phyloP scores from a whole-genome alignment of 768 basidiomycete species.

The Tulasnella sp. region DNA sequence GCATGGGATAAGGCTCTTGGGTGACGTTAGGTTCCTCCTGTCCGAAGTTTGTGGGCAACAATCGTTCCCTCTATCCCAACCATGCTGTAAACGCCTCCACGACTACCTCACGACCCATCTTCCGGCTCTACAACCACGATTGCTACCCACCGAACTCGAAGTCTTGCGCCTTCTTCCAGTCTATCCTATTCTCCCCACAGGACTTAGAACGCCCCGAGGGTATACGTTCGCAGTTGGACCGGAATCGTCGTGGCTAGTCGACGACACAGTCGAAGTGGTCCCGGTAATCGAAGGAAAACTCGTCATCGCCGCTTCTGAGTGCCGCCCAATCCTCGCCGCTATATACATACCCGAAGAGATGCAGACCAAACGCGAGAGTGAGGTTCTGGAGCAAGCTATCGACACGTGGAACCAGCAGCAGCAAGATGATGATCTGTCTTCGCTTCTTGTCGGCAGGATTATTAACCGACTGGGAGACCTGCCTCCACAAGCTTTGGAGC shows the following conservation, averaged over 20 bases:
- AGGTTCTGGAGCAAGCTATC: not conserved
- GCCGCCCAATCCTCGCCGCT: not conserved
- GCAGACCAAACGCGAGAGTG: not conserved
- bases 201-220: not conserved
- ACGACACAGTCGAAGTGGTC: not conserved
- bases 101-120: not conserved
- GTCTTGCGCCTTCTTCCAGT: not conserved
- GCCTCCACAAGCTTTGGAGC: not conserved
- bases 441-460: not conserved
- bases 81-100: not conserved
- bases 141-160: not conserved
- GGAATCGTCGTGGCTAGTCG: not conserved
- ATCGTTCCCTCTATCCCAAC: not conserved
- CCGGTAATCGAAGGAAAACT: not conserved
- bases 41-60: not conserved
- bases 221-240: not conserved
- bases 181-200: not conserved
- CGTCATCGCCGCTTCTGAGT: slow-evolving; percentile 1
- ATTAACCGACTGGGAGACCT: not conserved
- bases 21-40: not conserved
- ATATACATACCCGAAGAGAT: not conserved
- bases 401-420: not conserved
- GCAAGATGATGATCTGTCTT: not conserved
- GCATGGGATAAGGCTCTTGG: not conserved
- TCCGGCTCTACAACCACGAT: not conserved